Evolutionary conservation across 345 rosid species (phyloP).

Genomic region (Salix purpurea): DNA sequence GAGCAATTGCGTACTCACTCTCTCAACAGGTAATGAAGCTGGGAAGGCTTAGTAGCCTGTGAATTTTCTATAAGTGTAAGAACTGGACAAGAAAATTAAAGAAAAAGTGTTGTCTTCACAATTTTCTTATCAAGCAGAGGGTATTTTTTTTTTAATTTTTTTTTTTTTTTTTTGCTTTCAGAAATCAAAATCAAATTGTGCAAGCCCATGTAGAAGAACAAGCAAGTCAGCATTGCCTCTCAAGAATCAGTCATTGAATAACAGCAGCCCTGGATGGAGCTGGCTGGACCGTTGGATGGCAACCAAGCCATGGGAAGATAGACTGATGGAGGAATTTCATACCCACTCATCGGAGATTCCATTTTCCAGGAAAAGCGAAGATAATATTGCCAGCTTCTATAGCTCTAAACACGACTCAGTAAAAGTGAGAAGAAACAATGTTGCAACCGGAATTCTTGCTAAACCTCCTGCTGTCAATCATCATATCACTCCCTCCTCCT

Average conservation of each 20-base stretch:
- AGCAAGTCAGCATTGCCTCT: constrained; percentile 34
- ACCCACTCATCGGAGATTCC: constrained; percentile 23
- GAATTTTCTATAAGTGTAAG: neutral
- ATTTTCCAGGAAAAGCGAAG: constrained; percentile 52
- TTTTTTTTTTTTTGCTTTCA: constrained; percentile 18
- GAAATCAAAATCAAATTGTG: constrained; percentile 45
- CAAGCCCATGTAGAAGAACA: constrained; percentile 50
- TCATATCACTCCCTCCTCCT: constrained; percentile 30
- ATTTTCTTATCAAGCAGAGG: neutral
- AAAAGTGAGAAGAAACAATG: constrained; percentile 59
- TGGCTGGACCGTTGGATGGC: constrained; percentile 84
- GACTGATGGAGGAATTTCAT: constrained; percentile 44
- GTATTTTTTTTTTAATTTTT: neutral
- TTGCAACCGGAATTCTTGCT: constrained; percentile 46
- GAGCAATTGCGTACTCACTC: constrained; percentile 70
- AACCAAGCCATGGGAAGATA: constrained; percentile 65
- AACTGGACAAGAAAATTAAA: neutral
- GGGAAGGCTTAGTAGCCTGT: neutral
- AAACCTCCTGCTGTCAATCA: constrained; percentile 41
- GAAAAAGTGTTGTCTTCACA: neutral
- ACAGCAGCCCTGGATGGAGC: constrained; percentile 48
- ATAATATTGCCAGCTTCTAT: constrained; percentile 22
- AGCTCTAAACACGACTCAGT: constrained; percentile 44
- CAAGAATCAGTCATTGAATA: constrained; percentile 34
- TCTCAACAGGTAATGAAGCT: constrained; percentile 59